Percentiles rank a stretch among this genome's conserved stretches.
Conservation (phyloP, 2,329 filamentous ascomycete genomes). For the Stemphylium lycopersici region DNA sequence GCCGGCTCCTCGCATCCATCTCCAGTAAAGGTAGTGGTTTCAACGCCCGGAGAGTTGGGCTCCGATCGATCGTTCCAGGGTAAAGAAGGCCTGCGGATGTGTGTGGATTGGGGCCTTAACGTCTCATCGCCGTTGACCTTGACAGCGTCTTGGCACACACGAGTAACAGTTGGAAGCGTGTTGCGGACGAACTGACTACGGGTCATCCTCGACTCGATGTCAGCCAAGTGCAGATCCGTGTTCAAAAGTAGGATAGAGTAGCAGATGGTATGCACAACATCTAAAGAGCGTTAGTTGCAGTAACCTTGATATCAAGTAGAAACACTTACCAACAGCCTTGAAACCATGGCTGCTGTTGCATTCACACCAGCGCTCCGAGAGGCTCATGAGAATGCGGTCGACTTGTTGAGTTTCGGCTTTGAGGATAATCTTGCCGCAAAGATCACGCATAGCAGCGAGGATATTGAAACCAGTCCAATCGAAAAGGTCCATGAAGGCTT, state of each 20-base stretch:
- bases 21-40: constrained; percentile 33
- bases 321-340: constrained; percentile 76
- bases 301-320: not conserved
- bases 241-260: constrained; percentile 96
- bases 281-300: constrained; percentile 55
- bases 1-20: constrained; percentile 41
- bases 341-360: constrained; percentile 95
- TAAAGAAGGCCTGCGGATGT: constrained; percentile 42
- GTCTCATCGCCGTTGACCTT: constrained; percentile 42
- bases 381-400: constrained; percentile 88
- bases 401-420: constrained; percentile 96
- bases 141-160: constrained; percentile 74
- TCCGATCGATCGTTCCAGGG: constrained; percentile 47
- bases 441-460: constrained; percentile 74
- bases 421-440: constrained; percentile 82
- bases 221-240: constrained; percentile 91
- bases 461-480: constrained; percentile 85
- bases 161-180: constrained; percentile 85
- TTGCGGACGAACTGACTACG: constrained; percentile 94
- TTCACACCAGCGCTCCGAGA: constrained; percentile 88
- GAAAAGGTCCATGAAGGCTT: constrained; percentile 91
- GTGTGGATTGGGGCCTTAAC: constrained; percentile 42
- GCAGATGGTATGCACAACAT: constrained; percentile 95
- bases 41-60: constrained; percentile 40
- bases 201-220: constrained; percentile 97